Evolutionary conservation across 2,329 filamentous ascomycete species (phyloP).

Genomic region (Hirsutella rhossiliensis): DNA sequence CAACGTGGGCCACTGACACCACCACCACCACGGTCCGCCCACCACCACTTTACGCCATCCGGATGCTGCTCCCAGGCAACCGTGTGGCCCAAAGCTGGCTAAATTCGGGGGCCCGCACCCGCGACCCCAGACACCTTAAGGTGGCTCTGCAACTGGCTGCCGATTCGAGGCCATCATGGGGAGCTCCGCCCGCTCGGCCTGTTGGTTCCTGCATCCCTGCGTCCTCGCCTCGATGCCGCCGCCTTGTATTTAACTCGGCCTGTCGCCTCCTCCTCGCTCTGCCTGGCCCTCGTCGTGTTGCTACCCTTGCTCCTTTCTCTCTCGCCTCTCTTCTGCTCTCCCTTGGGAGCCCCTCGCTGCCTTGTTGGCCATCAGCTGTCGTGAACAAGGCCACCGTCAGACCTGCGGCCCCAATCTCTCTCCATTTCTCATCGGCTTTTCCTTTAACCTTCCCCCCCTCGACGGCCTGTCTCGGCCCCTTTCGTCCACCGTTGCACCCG

Average conservation of each 20-base stretch:
- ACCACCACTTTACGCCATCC: constrained; percentile 2
- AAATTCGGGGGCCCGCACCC: no score
- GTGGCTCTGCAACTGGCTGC: background rate
- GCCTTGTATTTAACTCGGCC: background rate
- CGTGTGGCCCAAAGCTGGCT: background rate
- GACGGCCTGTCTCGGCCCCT: background rate
- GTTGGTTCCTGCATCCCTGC: background rate
- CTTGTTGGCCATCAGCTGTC: no score
- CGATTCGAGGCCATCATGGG: background rate
- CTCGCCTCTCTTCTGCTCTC: no score
- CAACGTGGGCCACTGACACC: background rate
- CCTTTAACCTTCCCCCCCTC: background rate
- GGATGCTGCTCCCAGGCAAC: background rate
- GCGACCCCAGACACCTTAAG: no score
- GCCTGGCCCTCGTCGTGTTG: no score
- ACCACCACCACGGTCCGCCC: background rate
- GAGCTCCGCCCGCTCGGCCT: background rate
- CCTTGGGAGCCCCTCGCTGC: no score
- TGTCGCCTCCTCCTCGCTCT: no score
- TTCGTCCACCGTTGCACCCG: background rate
- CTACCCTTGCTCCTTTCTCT: no score
- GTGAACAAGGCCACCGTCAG: no score
- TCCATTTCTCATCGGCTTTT: background rate
- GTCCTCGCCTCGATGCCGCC: background rate
- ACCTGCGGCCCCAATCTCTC: no score